Base-by-base conservation (phyloP, 1,284 basidiomycete species). In the Phenoliferia sp. region DNA sequence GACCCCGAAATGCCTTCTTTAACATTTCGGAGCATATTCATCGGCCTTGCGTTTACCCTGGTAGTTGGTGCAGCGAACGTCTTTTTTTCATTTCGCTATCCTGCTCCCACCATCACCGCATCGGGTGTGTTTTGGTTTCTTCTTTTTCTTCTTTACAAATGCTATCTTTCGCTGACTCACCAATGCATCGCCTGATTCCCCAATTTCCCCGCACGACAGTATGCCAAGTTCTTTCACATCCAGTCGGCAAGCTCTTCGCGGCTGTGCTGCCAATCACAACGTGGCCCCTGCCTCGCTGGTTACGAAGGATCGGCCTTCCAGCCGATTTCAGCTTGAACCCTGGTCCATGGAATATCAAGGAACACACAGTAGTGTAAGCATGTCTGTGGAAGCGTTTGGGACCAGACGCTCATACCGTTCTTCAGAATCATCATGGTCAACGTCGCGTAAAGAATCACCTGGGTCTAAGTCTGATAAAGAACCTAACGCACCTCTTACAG, bases 291-390 rank as follows among this genome's bases (percentile, higher is more conserved):
- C 92, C 91, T 1, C 78, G 84, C 77, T 81, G 83, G 82, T 82
- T 84, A 9, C 79, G 28, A 3, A 29, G 52, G 0, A 34, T 86
- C 29, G 77, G 78, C 36, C 72, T 80, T 80, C 71, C 55, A 62
- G 83, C 69, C 2, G 85, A 87, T 63, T 88, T 94, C 76, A 90
- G 89, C 2, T 81, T 98, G 61, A 98, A 99, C 76, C 94, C 95
- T 0, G 93, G 95, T 26, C 92, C 94, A 9, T 99, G 94, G 90
- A 98, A 96, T 80, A 93, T 95, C 83, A 95, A 95, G 80, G 95
- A 98, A 78, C 94, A 98, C 77, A 89, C 92, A 0, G 81, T n/a
- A n/a, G n/a, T n/a, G n/a, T n/a, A n/a, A n/a, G n/a, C n/a, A n/a
- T n/a, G n/a, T n/a, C n/a, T n/a, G n/a, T n/a, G n/a, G n/a, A n/a